phyloP scores from a whole-genome alignment of 352 stramenopile species.

The Globisporangium perplexum region DNA sequence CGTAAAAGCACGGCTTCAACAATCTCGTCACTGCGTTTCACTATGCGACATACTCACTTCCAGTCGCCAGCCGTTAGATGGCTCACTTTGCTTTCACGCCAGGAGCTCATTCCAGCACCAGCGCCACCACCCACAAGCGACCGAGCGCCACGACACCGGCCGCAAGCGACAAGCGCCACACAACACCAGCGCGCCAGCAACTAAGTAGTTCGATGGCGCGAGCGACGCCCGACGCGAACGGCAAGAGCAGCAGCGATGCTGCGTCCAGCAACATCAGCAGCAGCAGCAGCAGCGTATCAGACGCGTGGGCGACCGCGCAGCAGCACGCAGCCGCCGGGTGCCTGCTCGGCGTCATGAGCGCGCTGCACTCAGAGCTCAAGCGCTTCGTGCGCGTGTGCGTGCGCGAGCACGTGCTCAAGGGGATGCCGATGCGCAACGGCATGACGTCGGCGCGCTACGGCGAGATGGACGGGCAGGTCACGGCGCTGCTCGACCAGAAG shows the following conservation, averaged over 20 bases:
- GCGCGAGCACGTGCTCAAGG: constrained; percentile 9
- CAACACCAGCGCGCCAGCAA: too few relatives aligned
- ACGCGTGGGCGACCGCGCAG: constrained; percentile 2
- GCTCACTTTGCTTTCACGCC: not conserved
- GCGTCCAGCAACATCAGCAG: not conserved
- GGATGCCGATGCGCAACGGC: too few relatives aligned
- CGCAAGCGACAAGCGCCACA: too few relatives aligned
- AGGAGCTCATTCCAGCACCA: not conserved
- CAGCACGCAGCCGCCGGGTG: constrained; percentile 4
- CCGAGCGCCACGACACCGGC: too few relatives aligned
- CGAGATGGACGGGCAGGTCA: constrained; percentile 7
- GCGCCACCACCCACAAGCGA: too few relatives aligned
- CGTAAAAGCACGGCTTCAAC: not conserved
- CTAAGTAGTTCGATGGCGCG: not conserved
- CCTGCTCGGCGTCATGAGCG: constrained; percentile 8
- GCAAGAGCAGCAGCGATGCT: not conserved
- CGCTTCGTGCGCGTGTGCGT: constrained; percentile 11
- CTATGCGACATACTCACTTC: not conserved
- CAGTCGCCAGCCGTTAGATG: not conserved
- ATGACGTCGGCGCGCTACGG: constrained; percentile 8
- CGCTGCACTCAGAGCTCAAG: constrained; percentile 7
- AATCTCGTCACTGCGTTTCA: not conserved
- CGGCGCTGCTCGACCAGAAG: constrained; percentile 5
- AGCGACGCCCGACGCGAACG: not conserved
- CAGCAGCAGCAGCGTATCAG: not conserved